Conservation (phyloP, 2,329 filamentous ascomycete genomes). For the Scytalidium sp. region DNA sequence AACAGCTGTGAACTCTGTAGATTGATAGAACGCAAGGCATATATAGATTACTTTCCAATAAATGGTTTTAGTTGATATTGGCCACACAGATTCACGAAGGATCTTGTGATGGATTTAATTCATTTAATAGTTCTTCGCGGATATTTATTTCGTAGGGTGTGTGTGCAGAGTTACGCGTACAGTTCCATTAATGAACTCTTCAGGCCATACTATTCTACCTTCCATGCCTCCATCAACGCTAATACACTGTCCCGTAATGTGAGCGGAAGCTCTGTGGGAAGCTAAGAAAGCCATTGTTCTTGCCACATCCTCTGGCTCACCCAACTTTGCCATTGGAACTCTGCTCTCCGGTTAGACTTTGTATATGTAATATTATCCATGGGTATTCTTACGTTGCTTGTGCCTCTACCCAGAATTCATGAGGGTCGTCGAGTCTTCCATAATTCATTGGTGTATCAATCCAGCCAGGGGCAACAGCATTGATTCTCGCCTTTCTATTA, state of each 20-base stretch:
- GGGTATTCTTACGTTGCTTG: conserved; percentile 39
- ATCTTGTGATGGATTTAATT: no score
- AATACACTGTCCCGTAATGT: conserved; percentile 51
- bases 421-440: conserved; percentile 45
- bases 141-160: neutral
- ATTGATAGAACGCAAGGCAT: no score
- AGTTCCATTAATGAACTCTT: conserved; percentile 22
- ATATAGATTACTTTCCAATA: no score
- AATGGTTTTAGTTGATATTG: no score
- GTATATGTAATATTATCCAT: no score
- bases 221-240: conserved; percentile 51
- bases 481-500: conserved; percentile 59
- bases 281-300: conserved; percentile 74
- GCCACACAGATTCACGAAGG: no score
- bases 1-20: no score
- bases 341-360: no score
- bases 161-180: neutral
- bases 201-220: conserved; percentile 39
- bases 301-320: conserved; percentile 66
- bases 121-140: conserved; percentile 4
- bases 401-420: conserved; percentile 46
- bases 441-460: conserved; percentile 63
- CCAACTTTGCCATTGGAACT: conserved; percentile 64
- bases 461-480: conserved; percentile 80
- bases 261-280: conserved; percentile 58